phyloP scores from a whole-genome alignment of 768 basidiomycete genomes.

The Naganishia vishniacii region DNA sequence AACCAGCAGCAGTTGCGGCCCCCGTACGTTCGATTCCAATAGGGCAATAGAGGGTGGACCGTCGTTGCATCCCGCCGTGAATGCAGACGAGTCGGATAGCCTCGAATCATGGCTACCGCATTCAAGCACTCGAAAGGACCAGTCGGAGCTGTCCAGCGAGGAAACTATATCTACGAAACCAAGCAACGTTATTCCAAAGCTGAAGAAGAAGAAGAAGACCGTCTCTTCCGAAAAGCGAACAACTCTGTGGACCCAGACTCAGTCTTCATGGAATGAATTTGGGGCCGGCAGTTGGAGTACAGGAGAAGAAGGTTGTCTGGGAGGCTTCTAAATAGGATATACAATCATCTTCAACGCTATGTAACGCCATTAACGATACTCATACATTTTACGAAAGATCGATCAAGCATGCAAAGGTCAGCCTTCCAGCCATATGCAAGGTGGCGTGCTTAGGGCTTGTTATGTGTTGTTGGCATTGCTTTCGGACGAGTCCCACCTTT shows the following conservation, averaged over 20 bases:
- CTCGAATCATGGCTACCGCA: constrained; percentile 8
- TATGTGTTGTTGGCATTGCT: too few species aligned
- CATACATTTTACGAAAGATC: constrained; percentile 8
- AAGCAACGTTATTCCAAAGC: neutral
- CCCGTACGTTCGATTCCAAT: neutral
- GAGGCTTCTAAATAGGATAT: neutral
- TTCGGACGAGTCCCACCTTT: too few species aligned
- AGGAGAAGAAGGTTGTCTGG: constrained; percentile 19
- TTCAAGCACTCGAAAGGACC: neutral
- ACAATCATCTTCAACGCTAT: neutral
- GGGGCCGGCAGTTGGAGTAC: neutral
- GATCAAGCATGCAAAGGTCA: too few species aligned
- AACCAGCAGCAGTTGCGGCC: neutral
- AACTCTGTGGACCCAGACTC: constrained; percentile 8
- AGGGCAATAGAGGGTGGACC: neutral
- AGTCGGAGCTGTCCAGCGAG: neutral
- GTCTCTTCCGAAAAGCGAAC: constrained; percentile 14
- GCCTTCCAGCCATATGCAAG: too few species aligned
- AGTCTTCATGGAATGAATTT: constrained; percentile 4
- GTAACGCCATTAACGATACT: constrained; percentile 6
- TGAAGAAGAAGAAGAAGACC: constrained; percentile 23
- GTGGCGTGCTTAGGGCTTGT: too few species aligned
- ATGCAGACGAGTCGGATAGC: neutral
- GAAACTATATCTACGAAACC: neutral
- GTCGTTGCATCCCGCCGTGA: neutral